Evolutionary conservation across 441 rosid genomes (phyloP), one percentile per base, ranked within the genome.

Genomic region (Aquilaria agallochum): DNA sequence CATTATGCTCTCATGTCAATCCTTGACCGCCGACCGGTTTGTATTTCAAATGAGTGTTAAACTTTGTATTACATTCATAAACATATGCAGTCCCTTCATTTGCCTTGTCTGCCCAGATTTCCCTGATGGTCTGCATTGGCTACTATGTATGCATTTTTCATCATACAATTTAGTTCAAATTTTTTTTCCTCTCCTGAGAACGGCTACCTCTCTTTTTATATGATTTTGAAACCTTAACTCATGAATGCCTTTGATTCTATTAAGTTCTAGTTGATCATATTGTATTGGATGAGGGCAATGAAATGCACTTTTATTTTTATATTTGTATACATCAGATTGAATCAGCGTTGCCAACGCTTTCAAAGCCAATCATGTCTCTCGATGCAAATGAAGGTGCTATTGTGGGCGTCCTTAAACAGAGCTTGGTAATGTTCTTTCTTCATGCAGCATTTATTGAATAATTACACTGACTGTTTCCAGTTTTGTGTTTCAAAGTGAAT

Each of bases 311-410:
- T 36, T 0, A 36, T 4, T 4, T 36, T 36, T 36, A 32, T 52
- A 45, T 71, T 74, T 49, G 34, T 34, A 36, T 46, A 72, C 50
- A 71, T 68, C 86, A 94, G 98, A 94, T 94, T 64, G 97, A 94
- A 80, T 80, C 96, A 59, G 97, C 93, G 51, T 81, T 94, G 78
- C 98, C 98, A 69, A 80, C 88, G 77, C 75, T 94, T 55, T 80
- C 97, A 31, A 81, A 79, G 71, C 98, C 98, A 31, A 90, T 94
- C 32, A 87, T 94, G 98, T 90, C 98, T 58, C 78, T 94, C 80
- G 96, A 90, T 68, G 98, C 97, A 31, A 84, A 91, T 68, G 98
- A 94, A 78, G 97, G 90, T 83, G 96, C 98, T 61, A 82, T 88
- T 58, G 92, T 94, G 72, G 97, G 96, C 66, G 78, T 83, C 62